Conservation (phyloP, 2,329 filamentous ascomycete genomes). For the Thelonectria discophora region DNA sequence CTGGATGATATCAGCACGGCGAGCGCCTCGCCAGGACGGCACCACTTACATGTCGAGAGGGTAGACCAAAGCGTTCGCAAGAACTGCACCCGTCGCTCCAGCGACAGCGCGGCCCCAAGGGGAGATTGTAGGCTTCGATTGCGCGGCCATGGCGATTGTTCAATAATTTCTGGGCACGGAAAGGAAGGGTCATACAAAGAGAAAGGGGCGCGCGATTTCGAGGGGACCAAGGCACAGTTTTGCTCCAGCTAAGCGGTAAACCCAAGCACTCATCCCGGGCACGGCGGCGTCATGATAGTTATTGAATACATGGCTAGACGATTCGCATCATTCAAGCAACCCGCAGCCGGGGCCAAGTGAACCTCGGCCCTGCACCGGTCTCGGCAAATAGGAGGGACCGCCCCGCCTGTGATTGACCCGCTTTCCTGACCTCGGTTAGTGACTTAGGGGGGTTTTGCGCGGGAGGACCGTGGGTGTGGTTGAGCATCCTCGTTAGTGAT, state of each 20-base stretch:
- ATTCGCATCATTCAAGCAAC: conserved; percentile 26
- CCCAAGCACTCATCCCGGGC: conserved; percentile 21
- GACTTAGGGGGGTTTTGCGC: conserved; percentile 19
- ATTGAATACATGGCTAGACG: conserved; percentile 8
- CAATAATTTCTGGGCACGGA: not conserved
- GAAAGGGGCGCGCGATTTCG: not conserved
- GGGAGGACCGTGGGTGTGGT: conserved; percentile 13
- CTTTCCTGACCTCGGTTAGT: conserved; percentile 42
- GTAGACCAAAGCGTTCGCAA: conserved; percentile 96
- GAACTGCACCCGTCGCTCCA: conserved; percentile 89
- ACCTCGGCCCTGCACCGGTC: conserved; percentile 40
- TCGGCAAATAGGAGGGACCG: conserved; percentile 38
- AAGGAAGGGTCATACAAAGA: not conserved
- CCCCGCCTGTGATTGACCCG: conserved; percentile 37
- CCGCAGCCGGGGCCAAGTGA: conserved; percentile 33
- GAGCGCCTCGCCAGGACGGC: not conserved
- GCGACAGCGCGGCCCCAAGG: conserved; percentile 94
- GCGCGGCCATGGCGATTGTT: conserved; percentile 56
- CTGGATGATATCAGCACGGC: conserved; percentile 54
- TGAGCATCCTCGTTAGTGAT: not conserved
- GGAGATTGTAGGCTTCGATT: conserved; percentile 77
- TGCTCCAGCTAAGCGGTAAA: conserved; percentile 26
- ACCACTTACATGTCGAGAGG: conserved; percentile 88
- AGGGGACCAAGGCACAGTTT: conserved; percentile 7
- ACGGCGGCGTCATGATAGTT: conserved; percentile 33